Base-by-base conservation (phyloP, 78 protist species). In the Guillardia theta region DNA sequence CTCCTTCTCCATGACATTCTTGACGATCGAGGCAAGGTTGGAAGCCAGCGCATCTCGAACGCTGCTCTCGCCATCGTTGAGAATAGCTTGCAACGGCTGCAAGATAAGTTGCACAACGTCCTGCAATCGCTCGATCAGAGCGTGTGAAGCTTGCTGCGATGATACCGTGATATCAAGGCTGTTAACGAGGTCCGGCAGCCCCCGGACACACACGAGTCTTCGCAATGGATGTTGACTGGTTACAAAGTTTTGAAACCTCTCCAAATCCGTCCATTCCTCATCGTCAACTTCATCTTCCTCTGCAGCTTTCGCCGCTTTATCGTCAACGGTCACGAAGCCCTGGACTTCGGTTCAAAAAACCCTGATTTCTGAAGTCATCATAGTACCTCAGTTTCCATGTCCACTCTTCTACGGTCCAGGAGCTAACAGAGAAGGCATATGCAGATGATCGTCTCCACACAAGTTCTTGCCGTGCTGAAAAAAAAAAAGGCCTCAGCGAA, bases 1-100 rank as follows among this genome's bases (percentile, higher is more conserved):
- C 10, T 24, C 19, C 21, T 64, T 21, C 8, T 10, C 21, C 41
- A 64, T 18, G 80, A 64, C 39, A 24, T 21, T 37, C 48, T 43
- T 78, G 19, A 78, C 21, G 30, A 78, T 78, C 43, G 90, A 48
- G 37, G 90, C 45, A 8, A 78, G 90, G 18, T 78, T 37, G 44
- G 90, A 43, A 37, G 90, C 90, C 18, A 78, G 90, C 1, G 90
- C 90, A 8, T 78, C 90, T 19, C 90, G 90, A 0, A 78, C 90
- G 12, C 41, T 24, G 12, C 41, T 24, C 48, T 78, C 90, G 19
- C 44, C 90, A 30, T 78, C 90, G 37, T 78, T 19, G 6, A 30
- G 19, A 15, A 43, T 50, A 12, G 19, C 45, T n/a, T 78, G 53
- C 8, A 78, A 19, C 33, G 44, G 48, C 10, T 46, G 90, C 45